Base-by-base conservation (phyloP, 352 stramenopile genomes). In the Aphanomyces stellatus region DNA sequence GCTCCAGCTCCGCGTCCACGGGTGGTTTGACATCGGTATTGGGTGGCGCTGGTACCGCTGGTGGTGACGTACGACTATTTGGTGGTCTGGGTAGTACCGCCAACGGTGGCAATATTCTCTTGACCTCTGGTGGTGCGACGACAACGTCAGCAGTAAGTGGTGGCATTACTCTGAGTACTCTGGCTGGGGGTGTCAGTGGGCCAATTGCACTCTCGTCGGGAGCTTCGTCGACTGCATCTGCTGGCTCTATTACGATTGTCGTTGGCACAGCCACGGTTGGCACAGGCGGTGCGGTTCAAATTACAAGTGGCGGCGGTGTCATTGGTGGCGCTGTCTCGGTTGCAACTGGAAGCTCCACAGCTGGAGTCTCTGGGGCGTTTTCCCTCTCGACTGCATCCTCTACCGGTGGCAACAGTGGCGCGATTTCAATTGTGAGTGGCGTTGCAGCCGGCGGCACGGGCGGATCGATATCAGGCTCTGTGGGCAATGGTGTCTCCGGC, bases 361-460 rank as follows among this genome's bases (percentile, higher is more conserved):
- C 68, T 37, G 70, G 68, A n/a, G 4, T 19, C 3, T 49, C 42
- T 27, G 76, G 76, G 0, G 48, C 63, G 2, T 60, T 80, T 34
- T 51, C 37, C 2, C 19, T 82, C 17, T 73, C 62, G 5, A 72
- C 72, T 15, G 72, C 74, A 15, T 31, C 15, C 40, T 72, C 74
- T 3, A 74, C 35, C 30, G 68, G 63, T 10, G 55, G 34, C 25
- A 64, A 71, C 19, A 72, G 43, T 25, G 76, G 76, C 7, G 51
- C 59, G 13, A 71, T 82, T 55, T 63, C 40, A 15, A 42, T 82
- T 2, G 24, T 65, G 43, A 80, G 73, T 17, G 72, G 70, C 10
- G 53, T 70, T 31, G 71, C 67, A 30, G 49, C 31, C 5, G 51
- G 65, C 34, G 72, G 74, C 6, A 73, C 62, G 34, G 68, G 67